Conservation (phyloP, 805 yeast species). For the Metschnikowia chrysomelidarum region DNA sequence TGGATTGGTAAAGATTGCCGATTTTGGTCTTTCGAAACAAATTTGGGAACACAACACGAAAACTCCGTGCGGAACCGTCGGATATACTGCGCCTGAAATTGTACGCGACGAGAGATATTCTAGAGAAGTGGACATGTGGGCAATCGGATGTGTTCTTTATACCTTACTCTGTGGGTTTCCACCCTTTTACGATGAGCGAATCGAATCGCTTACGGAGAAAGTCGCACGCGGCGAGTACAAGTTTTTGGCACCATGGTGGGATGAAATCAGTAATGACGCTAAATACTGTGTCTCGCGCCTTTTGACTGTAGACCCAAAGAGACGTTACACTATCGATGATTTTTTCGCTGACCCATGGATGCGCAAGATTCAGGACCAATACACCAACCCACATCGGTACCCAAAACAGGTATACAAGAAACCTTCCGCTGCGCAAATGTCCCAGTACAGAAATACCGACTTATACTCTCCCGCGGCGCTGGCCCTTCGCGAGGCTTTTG, state of each 20-base stretch:
- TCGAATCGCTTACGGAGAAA: conserved; percentile 58
- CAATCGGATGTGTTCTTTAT: conserved; percentile 67
- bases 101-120: conserved; percentile 53
- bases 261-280: conserved; percentile 70
- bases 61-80: conserved; percentile 77
- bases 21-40: conserved; percentile 66
- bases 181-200: conserved; percentile 72
- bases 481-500: conserved; percentile 83
- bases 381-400: conserved; percentile 8
- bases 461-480: conserved; percentile 71
- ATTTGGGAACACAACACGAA: conserved; percentile 44
- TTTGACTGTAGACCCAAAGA: conserved; percentile 66
- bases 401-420: conserved; percentile 5
- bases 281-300: conserved; percentile 65
- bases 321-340: conserved; percentile 66
- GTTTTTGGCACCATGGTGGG: conserved; percentile 88
- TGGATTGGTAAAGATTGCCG: conserved; percentile 64
- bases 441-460: conserved; percentile 24
- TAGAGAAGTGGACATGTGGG: conserved; percentile 72
- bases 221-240: conserved; percentile 70
- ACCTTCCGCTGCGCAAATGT: conserved; percentile 7
- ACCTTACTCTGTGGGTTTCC: conserved; percentile 73
- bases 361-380: conserved; percentile 14
- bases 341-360: conserved; percentile 72
- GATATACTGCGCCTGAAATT: conserved; percentile 74